Evolutionary conservation across 2,329 filamentous ascomycete genomes (phyloP).

Genomic region (Clonostachys rhizophaga): DNA sequence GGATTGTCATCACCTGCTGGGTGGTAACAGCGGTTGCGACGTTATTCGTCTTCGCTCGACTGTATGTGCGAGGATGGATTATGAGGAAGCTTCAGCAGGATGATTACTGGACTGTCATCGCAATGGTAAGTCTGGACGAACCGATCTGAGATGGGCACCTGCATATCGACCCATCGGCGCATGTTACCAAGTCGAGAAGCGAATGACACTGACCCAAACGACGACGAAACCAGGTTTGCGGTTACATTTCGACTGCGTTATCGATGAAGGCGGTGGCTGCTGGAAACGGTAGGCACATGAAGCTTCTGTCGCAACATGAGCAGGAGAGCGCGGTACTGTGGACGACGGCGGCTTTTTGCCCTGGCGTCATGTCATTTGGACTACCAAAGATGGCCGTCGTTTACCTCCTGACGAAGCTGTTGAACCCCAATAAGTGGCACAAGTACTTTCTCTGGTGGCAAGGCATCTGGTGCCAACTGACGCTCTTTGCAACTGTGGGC

Average conservation of each 20-base stretch:
- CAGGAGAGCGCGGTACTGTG: constrained; percentile 12
- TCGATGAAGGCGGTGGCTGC: constrained; percentile 8
- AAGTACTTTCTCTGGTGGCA: constrained; percentile 27
- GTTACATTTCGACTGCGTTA: constrained; percentile 7
- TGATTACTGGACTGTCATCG: constrained; percentile 6
- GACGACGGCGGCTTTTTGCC: constrained; percentile 26
- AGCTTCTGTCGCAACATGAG: constrained; percentile 4
- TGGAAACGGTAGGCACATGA: constrained; percentile 12
- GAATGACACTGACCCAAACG: no score
- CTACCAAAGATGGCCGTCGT: constrained; percentile 36
- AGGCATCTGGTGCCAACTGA: constrained; percentile 16
- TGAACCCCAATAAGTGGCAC: constrained; percentile 27
- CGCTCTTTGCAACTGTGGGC: constrained; percentile 25
- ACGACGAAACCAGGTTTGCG: constrained; percentile 3
- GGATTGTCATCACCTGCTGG: constrained; percentile 9
- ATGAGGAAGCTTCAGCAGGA: constrained; percentile 7
- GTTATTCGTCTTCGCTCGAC: constrained; percentile 6
- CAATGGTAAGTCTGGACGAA: neutral
- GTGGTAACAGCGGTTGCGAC: constrained; percentile 6
- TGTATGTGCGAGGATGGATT: constrained; percentile 6
- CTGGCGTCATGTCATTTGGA: constrained; percentile 29
- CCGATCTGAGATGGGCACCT: no score
- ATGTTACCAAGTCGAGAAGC: no score
- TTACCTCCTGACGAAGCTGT: constrained; percentile 25
- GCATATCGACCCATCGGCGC: no score